Conservation (phyloP, 768 basidiomycete species). For the Boletus rex-veris region DNA sequence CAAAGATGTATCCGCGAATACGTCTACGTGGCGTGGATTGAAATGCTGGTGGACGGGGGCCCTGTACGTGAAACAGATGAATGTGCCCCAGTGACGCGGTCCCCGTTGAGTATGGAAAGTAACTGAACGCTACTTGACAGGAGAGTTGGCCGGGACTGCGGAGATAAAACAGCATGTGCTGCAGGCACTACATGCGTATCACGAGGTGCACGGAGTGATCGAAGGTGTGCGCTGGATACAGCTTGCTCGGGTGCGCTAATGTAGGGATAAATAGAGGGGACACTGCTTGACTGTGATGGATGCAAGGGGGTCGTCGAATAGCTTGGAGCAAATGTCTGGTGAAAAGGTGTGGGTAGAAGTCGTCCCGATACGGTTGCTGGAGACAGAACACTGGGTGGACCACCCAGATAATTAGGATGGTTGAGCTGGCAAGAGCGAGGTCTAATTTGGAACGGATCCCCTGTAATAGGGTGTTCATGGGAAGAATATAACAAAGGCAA, state of each 20-base stretch:
- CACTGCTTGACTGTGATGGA: slow-evolving; percentile 8
- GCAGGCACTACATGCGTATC: slow-evolving; percentile 13
- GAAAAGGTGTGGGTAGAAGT: slow-evolving; percentile 8
- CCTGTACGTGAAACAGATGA: slow-evolving; percentile 7
- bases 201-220: slow-evolving; percentile 8
- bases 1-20: slow-evolving; percentile 1
- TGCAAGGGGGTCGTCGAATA: slow-evolving; percentile 17
- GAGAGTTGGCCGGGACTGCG: slow-evolving; percentile 15
- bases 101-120: slow-evolving; percentile 36
- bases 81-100: slow-evolving; percentile 11
- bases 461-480: slow-evolving; percentile 5
- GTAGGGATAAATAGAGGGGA: slow-evolving; percentile 16
- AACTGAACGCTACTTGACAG: slow-evolving; percentile 29
- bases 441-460: slow-evolving; percentile 43
- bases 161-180: slow-evolving; percentile 10
- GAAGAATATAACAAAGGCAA: background rate
- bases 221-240: slow-evolving; percentile 4
- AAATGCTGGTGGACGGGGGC: slow-evolving; percentile 9
- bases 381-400: slow-evolving; percentile 1
- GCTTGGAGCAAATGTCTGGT: slow-evolving; percentile 16
- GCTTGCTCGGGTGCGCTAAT: slow-evolving; percentile 7
- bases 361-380: slow-evolving; percentile 6
- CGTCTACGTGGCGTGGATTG: slow-evolving; percentile 26
- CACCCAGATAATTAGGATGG: slow-evolving; percentile 27
- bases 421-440: slow-evolving; percentile 46